Conservation (phyloP, 148 eudicot species). For the Pouteria glomerata region DNA sequence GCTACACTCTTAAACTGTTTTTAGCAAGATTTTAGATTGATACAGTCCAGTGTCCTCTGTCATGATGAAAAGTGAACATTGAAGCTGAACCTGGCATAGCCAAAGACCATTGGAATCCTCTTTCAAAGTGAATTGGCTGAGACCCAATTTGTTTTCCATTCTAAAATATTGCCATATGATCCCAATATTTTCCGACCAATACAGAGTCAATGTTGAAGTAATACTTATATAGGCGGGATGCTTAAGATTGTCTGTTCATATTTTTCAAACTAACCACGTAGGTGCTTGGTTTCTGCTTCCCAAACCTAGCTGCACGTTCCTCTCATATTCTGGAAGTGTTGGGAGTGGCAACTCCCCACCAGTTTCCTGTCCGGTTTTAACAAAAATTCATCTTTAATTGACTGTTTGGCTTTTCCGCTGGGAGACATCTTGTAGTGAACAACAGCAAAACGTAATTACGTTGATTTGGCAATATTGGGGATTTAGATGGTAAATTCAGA, state of each 20-base stretch:
- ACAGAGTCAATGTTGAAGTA: background rate
- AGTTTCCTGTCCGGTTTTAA: background rate
- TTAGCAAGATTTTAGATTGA: background rate
- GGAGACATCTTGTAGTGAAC: background rate
- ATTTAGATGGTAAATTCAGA: background rate
- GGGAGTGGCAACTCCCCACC: background rate
- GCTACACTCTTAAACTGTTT: background rate
- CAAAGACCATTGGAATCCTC: background rate
- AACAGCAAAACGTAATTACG: background rate
- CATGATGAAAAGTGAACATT: background rate
- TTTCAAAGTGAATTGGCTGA: background rate
- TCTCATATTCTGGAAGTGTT: background rate
- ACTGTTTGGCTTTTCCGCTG: background rate
- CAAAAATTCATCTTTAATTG: background rate
- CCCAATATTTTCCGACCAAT: background rate
- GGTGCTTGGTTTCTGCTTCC: background rate
- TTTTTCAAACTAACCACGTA: background rate
- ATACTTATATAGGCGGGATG: background rate
- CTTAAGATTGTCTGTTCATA: background rate
- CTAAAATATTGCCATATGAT: background rate
- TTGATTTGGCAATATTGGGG: background rate
- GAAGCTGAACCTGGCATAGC: conserved; percentile 6
- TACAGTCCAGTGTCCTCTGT: background rate
- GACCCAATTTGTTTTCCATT: background rate
- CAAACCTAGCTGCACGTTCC: background rate